Percentiles rank a stretch among this genome's conserved stretches.
These are phyloP conservation scores for Aphanomyces euteiches DNA, from an alignment of 352 stramenopile genomes.

Conservation along the genomic window DNA sequence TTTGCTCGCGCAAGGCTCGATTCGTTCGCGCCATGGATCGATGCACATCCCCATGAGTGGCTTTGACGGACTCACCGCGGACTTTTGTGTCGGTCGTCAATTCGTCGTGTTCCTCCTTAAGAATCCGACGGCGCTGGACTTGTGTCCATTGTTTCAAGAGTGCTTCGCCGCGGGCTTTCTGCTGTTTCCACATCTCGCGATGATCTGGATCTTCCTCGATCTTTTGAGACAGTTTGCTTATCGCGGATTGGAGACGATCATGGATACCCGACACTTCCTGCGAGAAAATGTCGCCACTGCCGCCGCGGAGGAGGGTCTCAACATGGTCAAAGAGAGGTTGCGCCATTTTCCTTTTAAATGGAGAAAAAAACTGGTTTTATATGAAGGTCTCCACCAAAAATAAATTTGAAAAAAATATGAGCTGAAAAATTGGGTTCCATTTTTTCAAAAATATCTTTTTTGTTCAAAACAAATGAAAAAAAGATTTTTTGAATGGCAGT, in stretches of 20 bases:
- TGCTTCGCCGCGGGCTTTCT: slow-evolving; percentile 18
- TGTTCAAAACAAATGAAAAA: background rate
- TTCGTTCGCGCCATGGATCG: slow-evolving; percentile 24
- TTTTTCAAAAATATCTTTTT: background rate
- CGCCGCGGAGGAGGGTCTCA: slow-evolving; percentile 6
- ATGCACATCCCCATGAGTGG: slow-evolving; percentile 25
- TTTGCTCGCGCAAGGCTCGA: slow-evolving; percentile 2
- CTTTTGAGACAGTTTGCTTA: slow-evolving; percentile 7
- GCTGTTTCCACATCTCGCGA: slow-evolving; percentile 1
- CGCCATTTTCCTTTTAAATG: background rate
- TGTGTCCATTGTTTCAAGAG: slow-evolving; percentile 19
- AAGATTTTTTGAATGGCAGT: background rate
- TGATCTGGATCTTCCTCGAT: slow-evolving; percentile 26
- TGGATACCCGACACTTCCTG: slow-evolving; percentile 6
- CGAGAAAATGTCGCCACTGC: background rate
- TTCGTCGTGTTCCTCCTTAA: slow-evolving; percentile 11
- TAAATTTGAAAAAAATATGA: background rate
- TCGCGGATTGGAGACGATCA: slow-evolving; percentile 1
- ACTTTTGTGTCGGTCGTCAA: background rate
- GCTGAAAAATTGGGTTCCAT: too few relatives aligned
- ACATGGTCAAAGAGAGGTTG: slow-evolving; percentile 16
- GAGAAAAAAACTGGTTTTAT: too few relatives aligned
- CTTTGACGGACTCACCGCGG: slow-evolving; percentile 12
- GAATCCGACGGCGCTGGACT: slow-evolving; percentile 4
- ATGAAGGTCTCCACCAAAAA: slow-evolving; percentile 1